Conservation (phyloP, 441 rosid species). For the Rhodomyrtus psidioides region DNA sequence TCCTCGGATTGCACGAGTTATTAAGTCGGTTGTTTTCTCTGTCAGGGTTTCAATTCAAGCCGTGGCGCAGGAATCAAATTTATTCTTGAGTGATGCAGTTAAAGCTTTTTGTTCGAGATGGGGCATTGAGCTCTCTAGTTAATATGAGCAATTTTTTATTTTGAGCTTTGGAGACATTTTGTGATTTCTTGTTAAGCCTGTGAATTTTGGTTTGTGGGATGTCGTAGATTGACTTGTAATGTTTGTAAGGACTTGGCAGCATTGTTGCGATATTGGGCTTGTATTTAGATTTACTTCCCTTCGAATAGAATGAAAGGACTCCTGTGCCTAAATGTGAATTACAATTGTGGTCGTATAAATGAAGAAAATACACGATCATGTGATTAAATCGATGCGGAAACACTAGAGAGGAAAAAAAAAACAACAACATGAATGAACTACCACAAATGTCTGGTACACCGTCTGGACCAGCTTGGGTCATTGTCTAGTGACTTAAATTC, state of each 20-base stretch:
- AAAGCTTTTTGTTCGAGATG: not conserved
- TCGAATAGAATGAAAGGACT: not conserved
- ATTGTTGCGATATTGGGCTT: not conserved
- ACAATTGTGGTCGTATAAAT: not conserved
- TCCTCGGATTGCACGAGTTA: no score
- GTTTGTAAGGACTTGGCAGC: no score
- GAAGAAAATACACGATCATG: no score
- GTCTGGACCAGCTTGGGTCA: not conserved
- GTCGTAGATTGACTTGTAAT: not conserved
- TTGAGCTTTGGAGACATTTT: not conserved
- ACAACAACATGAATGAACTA: not conserved
- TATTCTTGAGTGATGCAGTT: not conserved
- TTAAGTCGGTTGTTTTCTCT: no score
- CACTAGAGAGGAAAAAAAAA: no score
- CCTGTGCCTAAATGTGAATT: rapidly evolving
- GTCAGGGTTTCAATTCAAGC: not conserved
- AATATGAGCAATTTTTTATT: rapidly evolving
- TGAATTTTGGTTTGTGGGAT: not conserved
- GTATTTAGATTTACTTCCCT: not conserved
- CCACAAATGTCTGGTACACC: not conserved
- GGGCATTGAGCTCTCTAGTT: not conserved
- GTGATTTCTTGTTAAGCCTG: not conserved
- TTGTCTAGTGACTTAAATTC: not conserved
- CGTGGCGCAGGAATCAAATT: not conserved
- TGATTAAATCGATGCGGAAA: no score